Base-by-base conservation (phyloP, 495 filamentous ascomycete species). In the Xylaria venustula region DNA sequence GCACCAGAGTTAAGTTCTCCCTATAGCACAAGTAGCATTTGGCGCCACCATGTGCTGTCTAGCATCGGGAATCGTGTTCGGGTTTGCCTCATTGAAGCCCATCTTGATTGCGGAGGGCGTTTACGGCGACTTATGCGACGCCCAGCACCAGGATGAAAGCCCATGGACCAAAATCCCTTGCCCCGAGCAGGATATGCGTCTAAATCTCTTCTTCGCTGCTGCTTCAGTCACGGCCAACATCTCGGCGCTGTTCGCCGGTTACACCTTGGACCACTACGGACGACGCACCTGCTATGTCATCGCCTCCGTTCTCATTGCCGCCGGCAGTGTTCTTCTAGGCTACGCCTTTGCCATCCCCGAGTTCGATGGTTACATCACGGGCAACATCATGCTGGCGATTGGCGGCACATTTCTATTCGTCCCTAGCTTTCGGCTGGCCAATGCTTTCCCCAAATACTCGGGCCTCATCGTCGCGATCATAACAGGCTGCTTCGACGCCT, bases 61-160 rank as follows among this genome's bases (percentile, higher is more conserved):
- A 51, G 83, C 85, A 5, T 83, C 88, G 3, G 88, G 88, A 1
- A 79, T 89, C 53, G 86, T 90, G 4, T 91, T 90, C 70, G 88
- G 88, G 6, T 91, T 87, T 71, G 88, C 88, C 2, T 88, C 88
- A 5, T 73, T 91, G 48, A 91, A 90, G 64, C 88, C 88, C 0
- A 80, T 90, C 1, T 68, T 91, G 28, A 78, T 90, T 28, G 72
- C 78, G 11, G 85, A 90, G 68, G 83, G 84, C 0, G 87, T 90
- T 6, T 91, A 90, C 67, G 74, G 78, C 22, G 74, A 87, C 23
- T 66, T 74, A 23, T 91, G 88, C 62, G 78, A 77, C 0, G 60
- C 71, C 4, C 66, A 81, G 9, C 79, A 79, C 60, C 59, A 77
- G 60, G 66, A 74, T 11, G 66, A 77, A 4, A 69, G 71, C 4